Conservation (phyloP, 1,139 yeast species). For the Diutina rugosa region DNA sequence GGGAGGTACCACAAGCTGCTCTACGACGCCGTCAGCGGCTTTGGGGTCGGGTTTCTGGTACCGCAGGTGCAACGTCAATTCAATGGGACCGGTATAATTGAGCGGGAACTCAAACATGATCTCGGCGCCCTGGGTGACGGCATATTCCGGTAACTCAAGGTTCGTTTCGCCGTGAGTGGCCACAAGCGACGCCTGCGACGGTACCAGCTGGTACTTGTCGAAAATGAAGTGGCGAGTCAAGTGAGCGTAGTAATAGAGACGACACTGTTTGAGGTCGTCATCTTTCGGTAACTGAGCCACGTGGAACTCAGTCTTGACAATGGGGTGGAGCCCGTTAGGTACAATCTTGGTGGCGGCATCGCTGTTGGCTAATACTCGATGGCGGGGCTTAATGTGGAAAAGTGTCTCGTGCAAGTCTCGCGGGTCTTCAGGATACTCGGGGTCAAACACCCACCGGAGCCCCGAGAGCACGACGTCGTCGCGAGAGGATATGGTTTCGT, state of each 20-base stretch:
- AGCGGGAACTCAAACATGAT: neutral
- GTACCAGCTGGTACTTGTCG: constrained; percentile 1
- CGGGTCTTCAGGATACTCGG: constrained; percentile 4
- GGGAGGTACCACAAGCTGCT: neutral
- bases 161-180: neutral
- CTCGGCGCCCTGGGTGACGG: neutral
- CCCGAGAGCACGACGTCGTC: constrained; percentile 27
- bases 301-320: neutral
- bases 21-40: neutral
- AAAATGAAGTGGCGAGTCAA: neutral
- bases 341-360: neutral
- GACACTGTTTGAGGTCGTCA: neutral
- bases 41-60: neutral
- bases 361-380: neutral
- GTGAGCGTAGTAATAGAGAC: neutral
- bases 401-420: neutral
- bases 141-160: neutral
- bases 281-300: neutral
- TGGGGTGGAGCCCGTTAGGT: neutral
- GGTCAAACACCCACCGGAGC: constrained; percentile 16
- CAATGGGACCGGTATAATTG: neutral
- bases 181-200: neutral
- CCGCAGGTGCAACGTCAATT: neutral
- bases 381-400: neutral
- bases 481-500: constrained; percentile 12